These are phyloP conservation scores for Blastobotrys parvus DNA, from an alignment of 805 yeast species.

Conservation along the genomic window DNA sequence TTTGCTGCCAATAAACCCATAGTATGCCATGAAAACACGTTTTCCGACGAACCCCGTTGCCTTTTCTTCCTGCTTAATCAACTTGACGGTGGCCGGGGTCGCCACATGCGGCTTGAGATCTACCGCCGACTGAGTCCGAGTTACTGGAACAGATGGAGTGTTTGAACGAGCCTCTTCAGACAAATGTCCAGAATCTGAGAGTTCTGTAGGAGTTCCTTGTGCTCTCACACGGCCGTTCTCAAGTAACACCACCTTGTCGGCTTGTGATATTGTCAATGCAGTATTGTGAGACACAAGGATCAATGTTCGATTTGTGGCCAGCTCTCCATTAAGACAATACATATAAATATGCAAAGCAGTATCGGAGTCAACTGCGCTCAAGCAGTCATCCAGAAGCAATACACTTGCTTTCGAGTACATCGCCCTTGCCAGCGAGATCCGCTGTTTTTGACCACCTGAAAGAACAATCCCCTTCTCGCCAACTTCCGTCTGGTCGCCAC, in stretches of 20 bases:
- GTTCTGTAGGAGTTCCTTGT: conserved; percentile 35
- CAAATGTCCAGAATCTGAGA: conserved; percentile 4
- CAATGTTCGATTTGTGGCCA: conserved; percentile 80
- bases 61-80: background rate
- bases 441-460: conserved; percentile 97
- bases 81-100: background rate
- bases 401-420: conserved; percentile 77
- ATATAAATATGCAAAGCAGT: conserved; percentile 91
- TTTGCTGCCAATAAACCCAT: background rate
- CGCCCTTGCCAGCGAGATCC: conserved; percentile 93
- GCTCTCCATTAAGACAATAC: conserved; percentile 77
- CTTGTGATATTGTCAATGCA: conserved; percentile 74
- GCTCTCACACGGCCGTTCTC: conserved; percentile 71
- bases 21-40: background rate
- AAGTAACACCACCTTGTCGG: conserved; percentile 72
- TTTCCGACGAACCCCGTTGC: background rate
- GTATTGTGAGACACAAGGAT: conserved; percentile 88
- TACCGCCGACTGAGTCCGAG: too few relatives aligned
- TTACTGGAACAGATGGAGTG: too few relatives aligned
- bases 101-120: too few relatives aligned
- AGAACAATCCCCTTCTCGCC: conserved; percentile 96
- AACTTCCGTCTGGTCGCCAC: conserved; percentile 86
- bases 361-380: conserved; percentile 94
- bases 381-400: conserved; percentile 82
- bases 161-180: background rate